These are phyloP conservation scores for Hypomyces perniciosus DNA, from an alignment of 2,329 filamentous ascomycete species.

Conservation along the genomic window DNA sequence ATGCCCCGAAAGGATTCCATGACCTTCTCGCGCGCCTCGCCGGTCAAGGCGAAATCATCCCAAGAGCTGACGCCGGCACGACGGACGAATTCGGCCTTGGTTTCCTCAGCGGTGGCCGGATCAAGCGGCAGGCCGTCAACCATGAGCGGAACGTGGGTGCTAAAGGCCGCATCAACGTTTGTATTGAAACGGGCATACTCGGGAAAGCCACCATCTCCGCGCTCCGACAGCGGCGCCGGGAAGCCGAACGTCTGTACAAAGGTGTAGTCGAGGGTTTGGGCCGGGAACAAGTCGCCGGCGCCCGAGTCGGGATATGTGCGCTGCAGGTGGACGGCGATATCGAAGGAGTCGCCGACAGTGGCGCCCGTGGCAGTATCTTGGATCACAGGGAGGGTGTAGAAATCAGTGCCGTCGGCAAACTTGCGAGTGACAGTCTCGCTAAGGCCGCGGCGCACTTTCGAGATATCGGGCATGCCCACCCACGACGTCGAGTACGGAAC, in stretches of 20 bases:
- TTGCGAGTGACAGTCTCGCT: slow-evolving; percentile 45
- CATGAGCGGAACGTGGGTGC: slow-evolving; percentile 36
- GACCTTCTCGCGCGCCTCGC: slow-evolving; percentile 34
- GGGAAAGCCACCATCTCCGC: slow-evolving; percentile 20
- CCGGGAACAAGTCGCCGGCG: slow-evolving; percentile 43
- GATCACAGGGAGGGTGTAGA: slow-evolving; percentile 55
- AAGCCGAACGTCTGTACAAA: slow-evolving; percentile 19
- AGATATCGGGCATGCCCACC: slow-evolving; percentile 48
- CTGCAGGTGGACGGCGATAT: slow-evolving; percentile 57
- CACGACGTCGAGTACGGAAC: slow-evolving; percentile 35
- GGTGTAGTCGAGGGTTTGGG: slow-evolving; percentile 35
- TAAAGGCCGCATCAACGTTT: slow-evolving; percentile 50
- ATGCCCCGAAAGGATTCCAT: slow-evolving; percentile 33
- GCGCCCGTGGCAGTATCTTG: slow-evolving; percentile 35
- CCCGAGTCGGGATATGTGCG: slow-evolving; percentile 41
- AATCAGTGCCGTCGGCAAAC: slow-evolving; percentile 51
- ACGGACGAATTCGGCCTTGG: slow-evolving; percentile 41
- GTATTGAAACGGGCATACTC: slow-evolving; percentile 47
- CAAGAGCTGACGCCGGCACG: slow-evolving; percentile 40
- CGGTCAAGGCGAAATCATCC: slow-evolving; percentile 35
- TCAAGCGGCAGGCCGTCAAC: slow-evolving; percentile 43
- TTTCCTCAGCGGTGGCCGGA: slow-evolving; percentile 37
- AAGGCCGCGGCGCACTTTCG: slow-evolving; percentile 40
- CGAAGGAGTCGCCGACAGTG: slow-evolving; percentile 56
- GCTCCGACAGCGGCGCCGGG: slow-evolving; percentile 34